These are phyloP conservation scores for Dictyophora rubrovolvata DNA, from an alignment of 768 basidiomycete genomes.

Conservation along the genomic window DNA sequence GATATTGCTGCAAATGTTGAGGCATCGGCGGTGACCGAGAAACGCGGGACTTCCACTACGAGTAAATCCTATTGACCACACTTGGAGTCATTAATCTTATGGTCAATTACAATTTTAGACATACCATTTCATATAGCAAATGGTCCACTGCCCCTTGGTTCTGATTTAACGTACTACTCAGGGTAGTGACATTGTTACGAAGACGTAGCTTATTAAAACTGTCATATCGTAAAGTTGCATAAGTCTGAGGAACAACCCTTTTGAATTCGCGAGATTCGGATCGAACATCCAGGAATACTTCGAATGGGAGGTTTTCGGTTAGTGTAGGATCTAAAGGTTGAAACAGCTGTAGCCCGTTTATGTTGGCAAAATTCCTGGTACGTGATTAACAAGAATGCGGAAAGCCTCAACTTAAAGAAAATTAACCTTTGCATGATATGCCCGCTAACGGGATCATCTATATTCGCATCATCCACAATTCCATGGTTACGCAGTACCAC, in stretches of 20 bases:
- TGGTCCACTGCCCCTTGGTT: slow-evolving; percentile 30
- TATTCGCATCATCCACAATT: slow-evolving; percentile 70
- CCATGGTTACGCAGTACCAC: slow-evolving; percentile 68
- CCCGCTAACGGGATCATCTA: slow-evolving; percentile 76
- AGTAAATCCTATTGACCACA: slow-evolving; percentile 56
- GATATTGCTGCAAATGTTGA: slow-evolving; percentile 78
- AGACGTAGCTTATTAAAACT: slow-evolving; percentile 89
- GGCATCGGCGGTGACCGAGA: slow-evolving; percentile 78
- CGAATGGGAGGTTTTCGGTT: slow-evolving; percentile 54
- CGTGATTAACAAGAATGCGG: neutral
- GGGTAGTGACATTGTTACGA: slow-evolving; percentile 57
- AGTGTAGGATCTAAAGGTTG: slow-evolving; percentile 39
- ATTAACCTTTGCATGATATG: slow-evolving; percentile 75
- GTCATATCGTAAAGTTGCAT: slow-evolving; percentile 80
- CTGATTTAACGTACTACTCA: slow-evolving; percentile 31
- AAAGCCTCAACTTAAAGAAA: neutral
- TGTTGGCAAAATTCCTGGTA: slow-evolving; percentile 61
- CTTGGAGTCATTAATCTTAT: neutral
- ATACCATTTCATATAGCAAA: slow-evolving; percentile 54
- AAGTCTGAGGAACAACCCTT: slow-evolving; percentile 81
- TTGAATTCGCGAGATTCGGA: slow-evolving; percentile 80
- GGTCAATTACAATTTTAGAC: slow-evolving; percentile 11
- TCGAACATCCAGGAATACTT: slow-evolving; percentile 77
- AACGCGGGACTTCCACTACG: slow-evolving; percentile 70
- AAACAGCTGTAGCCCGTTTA: slow-evolving; percentile 82